Evolutionary conservation across 1,284 basidiomycete species (phyloP).

Genomic region (Mycosarcoma mackinlayi): DNA sequence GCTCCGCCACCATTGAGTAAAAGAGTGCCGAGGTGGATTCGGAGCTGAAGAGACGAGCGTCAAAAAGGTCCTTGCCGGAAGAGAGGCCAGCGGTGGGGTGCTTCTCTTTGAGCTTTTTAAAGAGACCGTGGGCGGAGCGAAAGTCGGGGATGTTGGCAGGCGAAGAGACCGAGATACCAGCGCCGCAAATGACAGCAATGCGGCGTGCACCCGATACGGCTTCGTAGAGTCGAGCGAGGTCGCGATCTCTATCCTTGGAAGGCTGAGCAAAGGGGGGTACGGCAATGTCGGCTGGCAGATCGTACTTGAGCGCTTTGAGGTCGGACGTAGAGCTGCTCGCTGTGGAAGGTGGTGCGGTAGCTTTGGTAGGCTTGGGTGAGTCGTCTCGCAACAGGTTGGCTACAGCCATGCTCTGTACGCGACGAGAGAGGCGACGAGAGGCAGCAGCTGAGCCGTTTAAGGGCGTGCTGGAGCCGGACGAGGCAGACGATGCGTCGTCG

Average conservation of each 20-base stretch:
- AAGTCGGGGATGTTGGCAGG: constrained; percentile 93
- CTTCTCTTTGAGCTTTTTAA: constrained; percentile 80
- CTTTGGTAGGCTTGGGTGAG: constrained; percentile 10
- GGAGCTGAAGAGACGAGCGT: constrained; percentile 83
- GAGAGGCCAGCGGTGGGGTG: constrained; percentile 78
- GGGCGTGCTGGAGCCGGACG: constrained; percentile 21
- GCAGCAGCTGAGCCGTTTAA: constrained; percentile 6
- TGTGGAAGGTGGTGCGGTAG: background rate
- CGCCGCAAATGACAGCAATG: constrained; percentile 87
- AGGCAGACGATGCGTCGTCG: constrained; percentile 8
- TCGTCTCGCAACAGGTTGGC: constrained; percentile 26
- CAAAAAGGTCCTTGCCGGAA: constrained; percentile 87
- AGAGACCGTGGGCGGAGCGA: constrained; percentile 83
- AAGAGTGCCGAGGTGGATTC: constrained; percentile 83
- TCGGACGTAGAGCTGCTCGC: constrained; percentile 30
- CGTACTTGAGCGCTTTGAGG: constrained; percentile 52
- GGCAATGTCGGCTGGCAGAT: constrained; percentile 46
- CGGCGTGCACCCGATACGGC: constrained; percentile 81
- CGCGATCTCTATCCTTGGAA: constrained; percentile 52
- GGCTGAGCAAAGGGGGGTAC: constrained; percentile 47
- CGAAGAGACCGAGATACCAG: constrained; percentile 82
- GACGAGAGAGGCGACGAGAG: constrained; percentile 36
- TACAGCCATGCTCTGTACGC: constrained; percentile 44
- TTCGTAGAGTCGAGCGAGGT: constrained; percentile 62
- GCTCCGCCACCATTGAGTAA: constrained; percentile 91